These are phyloP conservation scores for Astragalus glycyphyllos DNA, from an alignment of 306 rosid species.

Conservation along the genomic window DNA sequence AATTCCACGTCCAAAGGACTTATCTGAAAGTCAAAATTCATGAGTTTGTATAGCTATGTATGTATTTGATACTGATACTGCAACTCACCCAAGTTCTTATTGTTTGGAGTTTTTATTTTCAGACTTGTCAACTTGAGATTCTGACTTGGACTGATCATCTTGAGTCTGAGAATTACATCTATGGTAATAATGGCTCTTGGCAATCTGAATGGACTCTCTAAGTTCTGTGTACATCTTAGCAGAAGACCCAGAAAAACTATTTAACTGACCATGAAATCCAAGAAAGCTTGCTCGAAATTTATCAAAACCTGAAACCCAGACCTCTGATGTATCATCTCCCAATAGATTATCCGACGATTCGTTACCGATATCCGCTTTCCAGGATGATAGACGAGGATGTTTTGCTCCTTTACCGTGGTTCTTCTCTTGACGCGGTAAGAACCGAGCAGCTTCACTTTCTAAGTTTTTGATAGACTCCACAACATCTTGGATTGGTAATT, in stretches of 20 bases:
- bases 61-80: not conserved
- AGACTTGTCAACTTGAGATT: constrained; percentile 42
- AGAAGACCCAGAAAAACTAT: constrained; percentile 62
- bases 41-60: constrained; percentile 6
- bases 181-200: constrained; percentile 45
- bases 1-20: constrained; percentile 43
- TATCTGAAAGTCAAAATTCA: constrained; percentile 36
- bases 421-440: constrained; percentile 79
- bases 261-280: constrained; percentile 55
- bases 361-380: constrained; percentile 50
- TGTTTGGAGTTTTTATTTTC: not conserved
- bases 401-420: constrained; percentile 58
- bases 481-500: constrained; percentile 55
- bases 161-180: constrained; percentile 40
- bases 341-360: constrained; percentile 57
- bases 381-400: constrained; percentile 42
- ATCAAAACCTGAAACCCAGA: constrained; percentile 61
- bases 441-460: constrained; percentile 59
- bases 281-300: constrained; percentile 61
- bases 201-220: constrained; percentile 47
- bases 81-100: constrained; percentile 29
- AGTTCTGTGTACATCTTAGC: constrained; percentile 64
- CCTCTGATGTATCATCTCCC: constrained; percentile 55
- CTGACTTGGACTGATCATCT: constrained; percentile 49
- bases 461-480: constrained; percentile 61